Evolutionary conservation across 1,284 basidiomycete species (phyloP), one percentile per base, ranked within the genome.

Genomic region (Ganoderma sinense): DNA sequence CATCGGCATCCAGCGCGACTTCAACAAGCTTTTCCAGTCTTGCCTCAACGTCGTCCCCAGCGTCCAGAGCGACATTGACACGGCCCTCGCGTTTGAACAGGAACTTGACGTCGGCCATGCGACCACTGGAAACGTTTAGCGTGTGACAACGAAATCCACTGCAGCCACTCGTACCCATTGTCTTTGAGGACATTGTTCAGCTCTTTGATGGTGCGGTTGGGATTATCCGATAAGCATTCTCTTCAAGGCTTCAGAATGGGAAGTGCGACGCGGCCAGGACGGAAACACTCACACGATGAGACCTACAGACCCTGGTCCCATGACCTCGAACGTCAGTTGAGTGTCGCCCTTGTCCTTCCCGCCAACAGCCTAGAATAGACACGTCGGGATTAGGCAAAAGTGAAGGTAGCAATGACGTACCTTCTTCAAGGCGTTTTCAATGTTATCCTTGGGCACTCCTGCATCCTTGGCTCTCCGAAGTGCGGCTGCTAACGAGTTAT

Each of bases 161-260:
- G 64, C 55, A n/a, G 33, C 31, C 26, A 60, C n/a, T 7, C 86
- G 69, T 72, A 94, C 94, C 86, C 85, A 75, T 91, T 84, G 45
- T 82, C 80, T 40, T 83, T 85, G 64, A 95, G 79, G 29, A 90
- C 84, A 69, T 91, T 88, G 61, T 88, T 88, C 59, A 95, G 82
- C 66, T 86, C 86, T 66, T 88, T 86, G 45, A 91, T 83, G 6
- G 94, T 94, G 53, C 94, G 87, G 65, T 90, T 91, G 36, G 85
- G 81, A 75, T 95, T 95, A 75, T 94, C 89, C 36, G 93, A 92
- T 59, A 91, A 78, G 77, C 91, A 94, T 80, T 95, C 94, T 78
- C 94, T 95, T 75, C 67, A 72, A 59, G 65, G 56, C 55, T 62
- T 80, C 71, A 79, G 75, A 29, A 41, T 53, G 36, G 62, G 64